These are phyloP conservation scores for Purshia tridentata DNA, from an alignment of 306 rosid genomes.

Conservation along the genomic window DNA sequence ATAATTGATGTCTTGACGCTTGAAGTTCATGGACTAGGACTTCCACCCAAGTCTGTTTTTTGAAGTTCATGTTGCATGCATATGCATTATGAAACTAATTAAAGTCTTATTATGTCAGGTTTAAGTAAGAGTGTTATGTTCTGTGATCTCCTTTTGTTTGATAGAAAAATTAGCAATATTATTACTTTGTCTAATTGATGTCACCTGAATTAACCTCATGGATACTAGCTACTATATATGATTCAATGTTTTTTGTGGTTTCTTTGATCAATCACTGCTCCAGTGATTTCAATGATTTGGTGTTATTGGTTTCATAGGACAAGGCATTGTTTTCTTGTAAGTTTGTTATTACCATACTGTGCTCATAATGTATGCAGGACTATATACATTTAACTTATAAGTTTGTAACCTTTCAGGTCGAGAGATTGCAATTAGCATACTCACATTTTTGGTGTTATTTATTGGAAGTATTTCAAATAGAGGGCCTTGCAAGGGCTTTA, in stretches of 20 bases:
- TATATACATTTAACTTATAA: no score
- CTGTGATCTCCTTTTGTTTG: background rate
- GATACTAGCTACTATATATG: no score
- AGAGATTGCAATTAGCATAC: no score
- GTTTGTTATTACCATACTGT: no score
- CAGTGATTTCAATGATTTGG: no score
- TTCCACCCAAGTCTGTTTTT: background rate
- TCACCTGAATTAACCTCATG: background rate
- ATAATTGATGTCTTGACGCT: background rate
- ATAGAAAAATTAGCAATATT: background rate
- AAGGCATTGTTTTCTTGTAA: background rate
- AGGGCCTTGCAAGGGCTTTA: no score
- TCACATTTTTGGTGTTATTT: no score
- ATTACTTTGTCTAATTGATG: no score
- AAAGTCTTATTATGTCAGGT: background rate
- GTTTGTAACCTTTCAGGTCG: no score
- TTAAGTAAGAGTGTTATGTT: background rate
- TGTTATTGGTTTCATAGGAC: background rate
- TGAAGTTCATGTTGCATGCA: background rate
- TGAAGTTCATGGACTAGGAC: background rate
- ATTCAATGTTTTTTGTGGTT: background rate
- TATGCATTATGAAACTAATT: background rate
- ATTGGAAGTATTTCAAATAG: no score
- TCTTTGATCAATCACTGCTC: background rate
- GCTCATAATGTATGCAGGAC: no score